Conservation (phyloP, 345 rosid genomes). For the Xanthoceras sorbifolium region DNA sequence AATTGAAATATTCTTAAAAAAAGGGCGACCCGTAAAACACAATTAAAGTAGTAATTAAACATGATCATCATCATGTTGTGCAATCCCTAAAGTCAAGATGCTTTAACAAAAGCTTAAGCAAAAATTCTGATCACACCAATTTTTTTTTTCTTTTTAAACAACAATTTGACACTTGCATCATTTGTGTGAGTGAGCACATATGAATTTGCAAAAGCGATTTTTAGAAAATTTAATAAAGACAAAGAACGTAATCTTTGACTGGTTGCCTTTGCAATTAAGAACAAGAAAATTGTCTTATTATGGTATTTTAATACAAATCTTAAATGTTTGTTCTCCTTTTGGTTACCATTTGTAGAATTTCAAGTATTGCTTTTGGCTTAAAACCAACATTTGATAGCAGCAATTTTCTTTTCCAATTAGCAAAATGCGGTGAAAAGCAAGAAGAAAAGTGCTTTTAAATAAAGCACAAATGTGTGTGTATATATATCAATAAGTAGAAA, state of each 20-base stretch:
- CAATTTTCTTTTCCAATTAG: constrained; percentile 24
- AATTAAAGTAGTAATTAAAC: constrained; percentile 4
- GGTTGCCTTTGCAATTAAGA: constrained; percentile 4
- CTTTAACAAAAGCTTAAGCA: constrained; percentile 19
- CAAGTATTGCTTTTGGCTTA: background rate
- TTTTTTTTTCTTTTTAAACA: background rate
- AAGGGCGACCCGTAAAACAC: constrained; percentile 15
- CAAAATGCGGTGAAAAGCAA: constrained; percentile 11
- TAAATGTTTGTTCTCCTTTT: constrained; percentile 10
- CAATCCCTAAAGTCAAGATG: constrained; percentile 1
- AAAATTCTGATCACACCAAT: no score
- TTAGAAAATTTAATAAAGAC: constrained; percentile 12
- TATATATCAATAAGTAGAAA: no score
- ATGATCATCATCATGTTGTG: background rate
- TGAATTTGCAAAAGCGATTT: constrained; percentile 20
- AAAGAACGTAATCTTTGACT: constrained; percentile 38
- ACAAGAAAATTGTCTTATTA: constrained; percentile 8
- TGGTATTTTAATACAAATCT: background rate
- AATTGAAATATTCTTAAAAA: no score
- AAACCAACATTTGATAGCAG: constrained; percentile 10
- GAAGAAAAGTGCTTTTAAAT: background rate
- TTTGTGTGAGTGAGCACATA: constrained; percentile 18
- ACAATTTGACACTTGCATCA: constrained; percentile 4
- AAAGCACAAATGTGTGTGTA: no score
- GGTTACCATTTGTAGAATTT: background rate